phyloP scores from a whole-genome alignment of 352 stramenopile species.

The Globisporangium yorkense region DNA sequence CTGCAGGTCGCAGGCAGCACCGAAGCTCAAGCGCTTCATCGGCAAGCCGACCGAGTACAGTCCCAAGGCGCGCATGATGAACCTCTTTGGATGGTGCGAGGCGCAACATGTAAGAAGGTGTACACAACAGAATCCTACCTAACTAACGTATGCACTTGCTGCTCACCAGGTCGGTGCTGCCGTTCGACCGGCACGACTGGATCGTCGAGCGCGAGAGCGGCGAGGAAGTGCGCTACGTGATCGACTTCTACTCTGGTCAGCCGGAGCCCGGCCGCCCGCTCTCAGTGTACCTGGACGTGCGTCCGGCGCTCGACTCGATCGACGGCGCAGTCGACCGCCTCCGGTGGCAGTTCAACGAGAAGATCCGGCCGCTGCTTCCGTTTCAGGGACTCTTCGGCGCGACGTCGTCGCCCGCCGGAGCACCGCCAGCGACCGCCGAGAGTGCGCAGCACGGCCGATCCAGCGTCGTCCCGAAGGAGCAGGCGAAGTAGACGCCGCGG shows the following conservation, averaged over 20 bases:
- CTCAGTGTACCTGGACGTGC: slow-evolving; percentile 95
- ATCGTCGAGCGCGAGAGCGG: slow-evolving; percentile 87
- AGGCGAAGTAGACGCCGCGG: slow-evolving; percentile 3
- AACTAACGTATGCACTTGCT: no score
- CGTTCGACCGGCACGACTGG: slow-evolving; percentile 99
- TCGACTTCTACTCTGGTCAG: slow-evolving; percentile 99
- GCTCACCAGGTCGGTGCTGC: slow-evolving; percentile 71
- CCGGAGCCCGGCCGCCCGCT: slow-evolving; percentile 62
- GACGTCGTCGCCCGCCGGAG: slow-evolving; percentile 5
- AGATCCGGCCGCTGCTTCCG: slow-evolving; percentile 61
- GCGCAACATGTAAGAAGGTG: slow-evolving; percentile 6
- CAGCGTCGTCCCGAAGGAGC: slow-evolving; percentile 20
- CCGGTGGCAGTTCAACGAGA: slow-evolving; percentile 77
- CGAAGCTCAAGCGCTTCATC: slow-evolving; percentile 93
- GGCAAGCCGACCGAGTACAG: slow-evolving; percentile 93
- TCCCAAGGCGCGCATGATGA: slow-evolving; percentile 92
- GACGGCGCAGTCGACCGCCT: slow-evolving; percentile 70
- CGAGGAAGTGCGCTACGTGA: slow-evolving; percentile 95
- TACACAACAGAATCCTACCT: no score
- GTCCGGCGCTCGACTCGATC: slow-evolving; percentile 92
- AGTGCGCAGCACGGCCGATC: slow-evolving; percentile 17
- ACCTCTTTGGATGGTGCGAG: slow-evolving; percentile 63
- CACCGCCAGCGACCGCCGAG: not conserved
- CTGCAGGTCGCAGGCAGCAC: slow-evolving; percentile 32
- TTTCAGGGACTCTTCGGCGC: slow-evolving; percentile 56